Evolutionary conservation across 169 alveolate genomes (phyloP), one percentile per base, ranked within the genome.

Genomic region (Eimeria falciformis): DNA sequence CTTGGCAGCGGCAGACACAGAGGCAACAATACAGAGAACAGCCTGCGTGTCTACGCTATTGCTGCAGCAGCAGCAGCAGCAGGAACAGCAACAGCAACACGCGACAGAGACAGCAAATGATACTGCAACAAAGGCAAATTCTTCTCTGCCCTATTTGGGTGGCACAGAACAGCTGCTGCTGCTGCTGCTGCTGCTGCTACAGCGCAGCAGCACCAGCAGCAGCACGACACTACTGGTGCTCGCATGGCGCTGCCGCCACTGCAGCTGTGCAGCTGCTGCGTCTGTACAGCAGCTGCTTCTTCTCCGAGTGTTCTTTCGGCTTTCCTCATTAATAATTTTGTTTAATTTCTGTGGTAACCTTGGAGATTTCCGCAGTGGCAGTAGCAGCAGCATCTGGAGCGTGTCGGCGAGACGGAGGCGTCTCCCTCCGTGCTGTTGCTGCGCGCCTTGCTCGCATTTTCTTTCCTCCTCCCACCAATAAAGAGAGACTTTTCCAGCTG

Each of bases 161-260:
- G 46, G 50, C 66, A 45, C 29, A 46, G 85, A 75, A 0, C 55
- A 43, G 85, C 55, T 75, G 62, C 62, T 50, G 14, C 62, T 50
- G 62, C 62, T 50, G 62, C 7, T 50, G 33, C 65, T 75, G 85
- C 66, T 40, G 33, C 17, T 25, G 66, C 14, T 58, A 58, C 40
- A 27, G 66, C 25, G 85, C 85, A 75, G 85, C 85, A 73, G 62
- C 84, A 71, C 37, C 83, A 75, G 85, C 85, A 75, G 85, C 85
- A 75, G 85, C 85, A 75, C 85, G 85, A 75, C 85, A 65, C 85
- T 75, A 75, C 85, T 75, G 85, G 85, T 75, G 85, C 85, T 75
- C 85, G 85, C 85, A 65, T 45, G 46, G 85, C 85, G 85, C 85
- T 75, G 85, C 85, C 85, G 85, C 85, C 62, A 65, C 29, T 45